A percentile compares a stretch with the other conserved stretches of the same genome.
Conservation (phyloP, 805 yeast genomes). For the Sungouiozyma intestinalis region DNA sequence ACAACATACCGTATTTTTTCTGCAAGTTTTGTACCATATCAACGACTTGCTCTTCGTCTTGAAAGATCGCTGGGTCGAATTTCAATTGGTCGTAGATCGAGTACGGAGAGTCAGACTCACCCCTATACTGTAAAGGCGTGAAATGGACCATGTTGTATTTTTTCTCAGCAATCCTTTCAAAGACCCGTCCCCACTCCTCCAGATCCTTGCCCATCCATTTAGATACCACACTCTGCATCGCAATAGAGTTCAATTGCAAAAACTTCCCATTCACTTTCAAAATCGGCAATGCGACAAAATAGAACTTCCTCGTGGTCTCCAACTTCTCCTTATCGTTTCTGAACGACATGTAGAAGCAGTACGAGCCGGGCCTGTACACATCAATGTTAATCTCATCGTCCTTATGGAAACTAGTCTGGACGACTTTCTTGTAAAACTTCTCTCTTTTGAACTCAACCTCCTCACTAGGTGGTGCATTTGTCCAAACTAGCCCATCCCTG, state of each 20-base stretch:
- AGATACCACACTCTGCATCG: constrained; percentile 76
- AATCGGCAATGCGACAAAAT: constrained; percentile 75
- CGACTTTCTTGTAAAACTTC: constrained; percentile 40
- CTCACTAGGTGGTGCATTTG: constrained; percentile 52
- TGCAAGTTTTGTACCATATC: constrained; percentile 41
- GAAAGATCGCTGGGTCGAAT: constrained; percentile 61
- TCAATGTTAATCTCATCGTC: constrained; percentile 53
- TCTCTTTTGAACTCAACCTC: constrained; percentile 43
- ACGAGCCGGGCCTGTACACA: constrained; percentile 69
- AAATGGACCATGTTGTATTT: constrained; percentile 95
- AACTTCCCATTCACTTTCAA: constrained; percentile 45
- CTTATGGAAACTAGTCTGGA: constrained; percentile 48
- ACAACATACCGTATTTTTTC: constrained; percentile 47
- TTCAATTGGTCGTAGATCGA: constrained; percentile 77
- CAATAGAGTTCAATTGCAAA: constrained; percentile 66
- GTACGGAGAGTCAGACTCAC: constrained; percentile 86
- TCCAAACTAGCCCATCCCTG: constrained; percentile 60
- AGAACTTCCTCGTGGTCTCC: constrained; percentile 47
- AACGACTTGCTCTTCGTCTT: constrained; percentile 43
- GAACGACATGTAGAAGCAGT: constrained; percentile 60
- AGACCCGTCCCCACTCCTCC: constrained; percentile 58
- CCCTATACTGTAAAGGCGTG: constrained; percentile 86
- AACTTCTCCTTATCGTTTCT: constrained; percentile 28
- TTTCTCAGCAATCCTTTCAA: constrained; percentile 51
- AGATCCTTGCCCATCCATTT: constrained; percentile 85